These are phyloP conservation scores for Jamesozyma gamospora DNA, from an alignment of 805 yeast genomes.

Conservation along the genomic window DNA sequence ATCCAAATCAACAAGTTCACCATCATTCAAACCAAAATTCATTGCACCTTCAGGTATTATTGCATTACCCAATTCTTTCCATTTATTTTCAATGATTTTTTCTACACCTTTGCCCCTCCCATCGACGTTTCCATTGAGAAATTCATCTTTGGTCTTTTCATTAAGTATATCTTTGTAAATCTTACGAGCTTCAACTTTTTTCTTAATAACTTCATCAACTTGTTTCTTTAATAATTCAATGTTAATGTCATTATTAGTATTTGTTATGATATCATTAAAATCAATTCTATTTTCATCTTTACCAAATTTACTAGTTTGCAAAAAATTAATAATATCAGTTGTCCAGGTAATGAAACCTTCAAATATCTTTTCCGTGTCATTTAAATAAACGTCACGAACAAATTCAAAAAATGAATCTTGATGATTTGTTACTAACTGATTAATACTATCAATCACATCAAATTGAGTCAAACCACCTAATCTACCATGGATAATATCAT, in stretches of 20 bases:
- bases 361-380: conserved; percentile 65
- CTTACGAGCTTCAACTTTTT: conserved; percentile 30
- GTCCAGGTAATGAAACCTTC: conserved; percentile 68
- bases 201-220: conserved; percentile 31
- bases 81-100: conserved; percentile 30
- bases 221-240: conserved; percentile 29
- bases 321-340: conserved; percentile 49
- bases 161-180: conserved; percentile 23
- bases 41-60: conserved; percentile 34
- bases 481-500: conserved; percentile 37
- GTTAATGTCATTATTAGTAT: conserved; percentile 18
- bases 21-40: conserved; percentile 41
- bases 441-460: conserved; percentile 42
- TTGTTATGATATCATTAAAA: conserved; percentile 31
- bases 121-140: conserved; percentile 6
- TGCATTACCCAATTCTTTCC: conserved; percentile 36
- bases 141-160: conserved; percentile 11
- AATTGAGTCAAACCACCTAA: conserved; percentile 49
- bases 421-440: conserved; percentile 58
- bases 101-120: conserved; percentile 15
- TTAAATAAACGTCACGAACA: conserved; percentile 69
- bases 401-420: conserved; percentile 65
- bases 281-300: conserved; percentile 35
- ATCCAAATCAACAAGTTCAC: conserved; percentile 38
- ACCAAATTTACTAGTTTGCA: conserved; percentile 49